Base-by-base conservation (phyloP, 345 rosid species). In the Hibiscus tridactylites region DNA sequence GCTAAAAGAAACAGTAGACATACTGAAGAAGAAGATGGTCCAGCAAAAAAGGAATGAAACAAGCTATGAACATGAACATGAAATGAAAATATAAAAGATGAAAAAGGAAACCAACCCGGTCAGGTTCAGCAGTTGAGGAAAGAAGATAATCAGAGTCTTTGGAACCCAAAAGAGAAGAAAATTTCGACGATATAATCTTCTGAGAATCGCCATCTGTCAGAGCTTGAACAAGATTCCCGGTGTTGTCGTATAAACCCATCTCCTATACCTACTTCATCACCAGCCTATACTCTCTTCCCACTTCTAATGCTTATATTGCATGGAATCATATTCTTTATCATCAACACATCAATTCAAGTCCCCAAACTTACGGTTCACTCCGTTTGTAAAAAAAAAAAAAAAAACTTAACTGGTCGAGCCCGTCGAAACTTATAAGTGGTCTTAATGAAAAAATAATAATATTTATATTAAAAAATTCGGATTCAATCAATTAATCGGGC, bases 141-240 rank as follows among this genome's bases (percentile, higher is more conserved):
- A 84, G 82, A 60, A 88, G 88, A 77, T 71, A 84, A 69, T 88
- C 92, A 17, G 89, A 89, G 50, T 81, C 85, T 61, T 74, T 61
- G 39, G 92, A 74, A 33, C 80, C 82, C 72, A 88, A 69, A 49
- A 84, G 84, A 75, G 86, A 71, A 1, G 70, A 69, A 58, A 75
- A 81, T 83, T 85, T 71, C 2, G 82, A 76, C 63, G 42, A 53
- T 29, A 65, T 49, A 16, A 31, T 12, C 72, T 50, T 57, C 12
- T 47, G 9, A 4, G 65, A 16, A 44, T 9, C 71, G 2, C 81
- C 79, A 66, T 63, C 75, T 3, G 66, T 67, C 50, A 53, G 29
- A 33, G 76, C 33, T 56, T 67, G 53, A 46, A 33, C 60, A 26
- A 24, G 61, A 13, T 54, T 54, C 28, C 5, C 49, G 46, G 15